A percentile compares a stretch with the other conserved stretches of the same genome.
Evolutionary conservation across 2,329 filamentous ascomycete species (phyloP).

Genomic region (Pestalotiopsis sp.): DNA sequence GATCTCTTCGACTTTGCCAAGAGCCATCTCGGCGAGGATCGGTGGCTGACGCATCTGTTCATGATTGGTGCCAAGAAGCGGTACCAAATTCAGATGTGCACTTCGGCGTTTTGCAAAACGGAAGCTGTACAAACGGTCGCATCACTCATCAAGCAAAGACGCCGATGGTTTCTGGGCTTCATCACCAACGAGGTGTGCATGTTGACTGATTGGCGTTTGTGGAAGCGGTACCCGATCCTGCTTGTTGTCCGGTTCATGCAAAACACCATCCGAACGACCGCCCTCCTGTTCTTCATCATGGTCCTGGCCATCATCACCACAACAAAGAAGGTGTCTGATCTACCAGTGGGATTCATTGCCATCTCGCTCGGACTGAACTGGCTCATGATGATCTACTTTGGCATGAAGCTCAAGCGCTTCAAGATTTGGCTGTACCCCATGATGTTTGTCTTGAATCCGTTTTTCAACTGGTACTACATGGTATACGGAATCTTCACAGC

Average conservation of each 20-base stretch:
- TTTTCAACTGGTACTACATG: conserved; percentile 99
- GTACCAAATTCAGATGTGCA: conserved; percentile 98
- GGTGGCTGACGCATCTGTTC: conserved; percentile 97
- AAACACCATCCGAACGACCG: conserved; percentile 93
- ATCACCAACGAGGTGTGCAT: conserved; percentile 98
- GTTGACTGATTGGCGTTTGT: conserved; percentile 91
- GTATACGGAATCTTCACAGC: conserved; percentile 95
- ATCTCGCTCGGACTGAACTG: conserved; percentile 93
- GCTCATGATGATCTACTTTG: conserved; percentile 95
- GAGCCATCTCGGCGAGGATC: conserved; percentile 91
- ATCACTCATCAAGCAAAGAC: conserved; percentile 89
- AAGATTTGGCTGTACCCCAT: conserved; percentile 95
- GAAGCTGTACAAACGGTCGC: conserved; percentile 89
- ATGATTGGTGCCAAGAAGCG: conserved; percentile 95
- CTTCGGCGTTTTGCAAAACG: conserved; percentile 96
- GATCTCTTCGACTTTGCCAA: conserved; percentile 97
- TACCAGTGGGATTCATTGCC: conserved; percentile 91
- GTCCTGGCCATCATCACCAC: conserved; percentile 84
- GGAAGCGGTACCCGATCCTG: conserved; percentile 87
- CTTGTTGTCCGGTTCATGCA: conserved; percentile 90
- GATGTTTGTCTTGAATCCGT: conserved; percentile 94
- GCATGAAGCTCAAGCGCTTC: conserved; percentile 80
- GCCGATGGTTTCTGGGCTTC: conserved; percentile 95
- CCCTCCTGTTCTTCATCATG: conserved; percentile 93
- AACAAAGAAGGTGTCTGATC: conserved; percentile 72